Percentiles rank a stretch among this genome's conserved stretches.
Evolutionary conservation across 768 basidiomycete species (phyloP).

Genomic region (Tricholoma sp.): DNA sequence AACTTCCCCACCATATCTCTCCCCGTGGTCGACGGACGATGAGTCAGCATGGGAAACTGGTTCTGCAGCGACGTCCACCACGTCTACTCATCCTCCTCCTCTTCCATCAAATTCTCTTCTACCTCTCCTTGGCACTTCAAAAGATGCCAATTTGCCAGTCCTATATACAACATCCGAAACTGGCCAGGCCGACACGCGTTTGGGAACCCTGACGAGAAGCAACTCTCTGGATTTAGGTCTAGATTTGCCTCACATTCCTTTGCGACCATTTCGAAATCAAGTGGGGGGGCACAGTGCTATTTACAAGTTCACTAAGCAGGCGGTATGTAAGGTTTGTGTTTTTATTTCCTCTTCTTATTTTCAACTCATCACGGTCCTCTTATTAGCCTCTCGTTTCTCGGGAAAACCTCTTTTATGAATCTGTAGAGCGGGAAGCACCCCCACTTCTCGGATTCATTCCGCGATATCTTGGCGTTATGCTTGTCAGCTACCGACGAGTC

Average conservation of each 20-base stretch:
- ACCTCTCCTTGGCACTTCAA: neutral
- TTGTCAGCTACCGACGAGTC: slow-evolving; percentile 90
- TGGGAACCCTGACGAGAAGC: slow-evolving; percentile 1
- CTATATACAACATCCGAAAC: slow-evolving; percentile 3
- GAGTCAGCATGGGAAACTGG: slow-evolving; percentile 74
- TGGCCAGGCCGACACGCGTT: neutral
- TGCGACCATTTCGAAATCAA: slow-evolving; percentile 95
- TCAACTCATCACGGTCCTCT: slow-evolving; percentile 16
- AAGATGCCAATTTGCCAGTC: slow-evolving; percentile 4
- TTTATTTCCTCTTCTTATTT: slow-evolving; percentile 10
- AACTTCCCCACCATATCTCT: slow-evolving; percentile 33
- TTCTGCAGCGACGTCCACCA: slow-evolving; percentile 56
- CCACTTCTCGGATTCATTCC: slow-evolving; percentile 92
- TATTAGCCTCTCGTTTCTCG: slow-evolving; percentile 88
- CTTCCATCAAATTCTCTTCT: slow-evolving; percentile 10
- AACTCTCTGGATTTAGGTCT: slow-evolving; percentile 31
- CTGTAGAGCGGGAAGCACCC: slow-evolving; percentile 90
- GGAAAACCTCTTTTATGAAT: slow-evolving; percentile 97
- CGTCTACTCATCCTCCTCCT: slow-evolving; percentile 41
- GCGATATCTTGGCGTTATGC: slow-evolving; percentile 98
- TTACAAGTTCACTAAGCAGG: slow-evolving; percentile 95
- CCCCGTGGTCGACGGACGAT: slow-evolving; percentile 73
- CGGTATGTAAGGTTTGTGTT: slow-evolving; percentile 90
- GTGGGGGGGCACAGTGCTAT: slow-evolving; percentile 97
- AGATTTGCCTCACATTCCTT: slow-evolving; percentile 79